Evolutionary conservation across 2,329 filamentous ascomycete species (phyloP), one percentile per base, ranked within the genome.

Genomic region (Graphilbum fragrans): DNA sequence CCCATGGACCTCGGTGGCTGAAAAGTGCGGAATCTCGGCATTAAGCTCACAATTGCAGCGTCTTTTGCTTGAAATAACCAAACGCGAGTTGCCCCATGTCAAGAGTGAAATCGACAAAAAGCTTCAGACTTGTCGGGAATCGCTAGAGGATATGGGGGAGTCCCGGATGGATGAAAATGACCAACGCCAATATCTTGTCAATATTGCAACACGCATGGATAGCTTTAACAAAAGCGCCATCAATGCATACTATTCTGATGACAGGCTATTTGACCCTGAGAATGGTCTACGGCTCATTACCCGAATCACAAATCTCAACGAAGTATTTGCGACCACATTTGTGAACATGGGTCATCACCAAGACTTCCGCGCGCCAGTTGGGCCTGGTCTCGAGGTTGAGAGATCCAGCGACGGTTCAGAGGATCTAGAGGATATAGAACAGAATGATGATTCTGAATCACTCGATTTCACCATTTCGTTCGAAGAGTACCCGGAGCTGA

Each of bases 11-110:
- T 44, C 3, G 1, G 49, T 61, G 0, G 42, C 35, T 0, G 44
- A 50, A 0, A 52, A 55, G 0, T 41, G 59, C 0, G 66, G 66
- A 0, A 58, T 63, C 1, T 45, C 39, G 0, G 55, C 61, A 0
- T 52, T 72, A 12, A 59, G 56, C 18, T 12, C 8, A 0, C 57
- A 61, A 0, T 51, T 71, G 0, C 53, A 53, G 0, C 46, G 54
- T 0, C 56, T 72, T 0, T 53, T 70, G 0, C 53, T 58, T 25
- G 58, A 66, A 1, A 55, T 67, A 0, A 62, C 65, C 7, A 63
- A 60, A 19, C 38, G 53, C 47, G 49, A 63, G 41, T 57, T 65
- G 1, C 61, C 61, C 0, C 54, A 58, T 14, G 57, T 66, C 1
- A 53, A 53, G 2, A 32, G 32, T 0, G 61, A 66, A 2, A 49